These are phyloP conservation scores for Hortaea werneckii DNA, from an alignment of 2,329 filamentous ascomycete species.

Conservation along the genomic window DNA sequence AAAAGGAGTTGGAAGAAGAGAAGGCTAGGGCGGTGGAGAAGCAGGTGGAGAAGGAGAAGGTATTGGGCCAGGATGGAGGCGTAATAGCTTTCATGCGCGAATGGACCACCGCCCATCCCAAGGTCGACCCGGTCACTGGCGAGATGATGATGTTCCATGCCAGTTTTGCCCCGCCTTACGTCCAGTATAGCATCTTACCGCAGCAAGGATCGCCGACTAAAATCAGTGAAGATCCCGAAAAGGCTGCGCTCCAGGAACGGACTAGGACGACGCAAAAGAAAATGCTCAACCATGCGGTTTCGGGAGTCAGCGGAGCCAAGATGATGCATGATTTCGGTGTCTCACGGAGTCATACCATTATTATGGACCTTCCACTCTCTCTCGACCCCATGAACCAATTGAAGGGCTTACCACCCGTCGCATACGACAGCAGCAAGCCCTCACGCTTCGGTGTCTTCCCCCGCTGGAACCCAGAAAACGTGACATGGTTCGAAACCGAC, in stretches of 20 bases:
- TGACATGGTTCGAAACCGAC: constrained; percentile 59
- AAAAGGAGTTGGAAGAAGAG: constrained; percentile 2
- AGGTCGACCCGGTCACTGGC: constrained; percentile 53
- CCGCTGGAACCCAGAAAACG: constrained; percentile 44
- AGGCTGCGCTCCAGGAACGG: neutral
- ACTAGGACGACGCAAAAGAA: constrained; percentile 3
- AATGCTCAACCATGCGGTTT: constrained; percentile 46
- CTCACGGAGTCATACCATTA: constrained; percentile 51
- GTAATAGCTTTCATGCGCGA: constrained; percentile 54
- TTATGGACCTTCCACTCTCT: constrained; percentile 59
- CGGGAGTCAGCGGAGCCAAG: constrained; percentile 53
- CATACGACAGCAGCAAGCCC: constrained; percentile 47
- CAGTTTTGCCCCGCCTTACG: constrained; percentile 54
- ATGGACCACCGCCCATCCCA: constrained; percentile 62
- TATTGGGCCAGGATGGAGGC: constrained; percentile 30
- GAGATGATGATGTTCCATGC: constrained; percentile 60
- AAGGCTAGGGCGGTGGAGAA: neutral
- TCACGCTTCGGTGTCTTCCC: constrained; percentile 61
- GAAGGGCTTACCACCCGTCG: constrained; percentile 46
- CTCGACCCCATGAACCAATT: constrained; percentile 53
- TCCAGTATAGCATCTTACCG: constrained; percentile 55
- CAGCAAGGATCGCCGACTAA: constrained; percentile 4
- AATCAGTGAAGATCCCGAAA: neutral
- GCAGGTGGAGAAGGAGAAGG: constrained; percentile 6
- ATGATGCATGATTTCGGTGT: constrained; percentile 73